Evolutionary conservation across 495 filamentous ascomycete genomes (phyloP).

Genomic region (Immersiella caudata): DNA sequence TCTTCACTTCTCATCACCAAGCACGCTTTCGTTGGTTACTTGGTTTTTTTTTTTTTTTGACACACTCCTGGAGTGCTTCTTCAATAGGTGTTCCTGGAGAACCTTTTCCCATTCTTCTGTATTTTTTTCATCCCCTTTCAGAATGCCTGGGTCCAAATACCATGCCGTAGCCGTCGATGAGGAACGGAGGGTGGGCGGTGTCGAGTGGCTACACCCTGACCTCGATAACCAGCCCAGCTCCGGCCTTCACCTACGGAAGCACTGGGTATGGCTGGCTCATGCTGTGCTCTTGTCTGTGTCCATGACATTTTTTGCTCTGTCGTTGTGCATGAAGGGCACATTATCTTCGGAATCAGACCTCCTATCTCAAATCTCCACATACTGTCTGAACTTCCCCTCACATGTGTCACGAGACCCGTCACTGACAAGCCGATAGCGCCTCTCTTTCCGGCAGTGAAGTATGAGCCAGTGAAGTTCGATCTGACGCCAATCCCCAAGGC

Average conservation of each 20-base stretch:
- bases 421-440: conserved; percentile 42
- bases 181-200: conserved; percentile 36
- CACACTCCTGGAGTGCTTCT: conserved; percentile 47
- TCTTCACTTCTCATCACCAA: not conserved
- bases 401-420: not conserved
- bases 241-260: conserved; percentile 7
- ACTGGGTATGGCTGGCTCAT: conserved; percentile 51
- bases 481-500: conserved; percentile 41
- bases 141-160: conserved; percentile 40
- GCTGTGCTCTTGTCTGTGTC: conserved; percentile 47
- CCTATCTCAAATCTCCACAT: conserved; percentile 29
- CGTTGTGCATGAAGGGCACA: conserved; percentile 42
- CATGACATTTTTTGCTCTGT: conserved; percentile 45
- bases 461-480: conserved; percentile 48
- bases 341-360: conserved; percentile 13
- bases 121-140: conserved; percentile 16
- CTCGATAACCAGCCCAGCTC: conserved; percentile 13
- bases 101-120: conserved; percentile 20
- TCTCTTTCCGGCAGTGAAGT: conserved; percentile 48
- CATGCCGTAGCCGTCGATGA: conserved; percentile 43
- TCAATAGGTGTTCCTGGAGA: conserved; percentile 16
- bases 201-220: conserved; percentile 21
- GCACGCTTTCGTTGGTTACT: conserved; percentile 18
- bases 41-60: conserved; percentile 23
- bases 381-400: conserved; percentile 30